Base-by-base conservation (phyloP, 805 yeast genomes). In the Teunomyces lycoperdinae region DNA sequence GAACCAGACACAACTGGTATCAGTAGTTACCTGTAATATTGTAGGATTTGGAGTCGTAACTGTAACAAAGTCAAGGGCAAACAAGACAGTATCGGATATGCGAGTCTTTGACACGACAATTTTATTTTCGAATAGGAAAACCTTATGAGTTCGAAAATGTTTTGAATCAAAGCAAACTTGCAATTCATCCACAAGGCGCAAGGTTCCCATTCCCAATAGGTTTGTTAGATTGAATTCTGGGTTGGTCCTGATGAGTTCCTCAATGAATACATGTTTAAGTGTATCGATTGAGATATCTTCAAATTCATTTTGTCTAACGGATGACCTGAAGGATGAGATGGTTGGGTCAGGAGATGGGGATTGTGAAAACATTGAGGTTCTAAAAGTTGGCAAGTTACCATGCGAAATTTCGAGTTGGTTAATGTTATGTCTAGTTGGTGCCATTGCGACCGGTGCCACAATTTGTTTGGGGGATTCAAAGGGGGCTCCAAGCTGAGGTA, bases 181-280 rank as follows among this genome's bases (percentile, higher is more conserved):
- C 8, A 73, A 55, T 9, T 49, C 50, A 54, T 73, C 78, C 5
- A 66, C 75, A 17, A 73, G 50, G 20, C 76, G 56, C 39, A 73
- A 58, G 2, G 57, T 49, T 1, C 78, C 78, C 28, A 71, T 55
- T 13, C 60, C 56, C 8, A 64, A 58, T 30, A 71, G 51, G 5
- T 55, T 52, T 14, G 62, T 57, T 26, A 67, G 55, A 40, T 52
- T 61, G 24, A 71, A 51, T 3, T 48, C 47, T 3, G 57, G 44
- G 47, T 64, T 61, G 24, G 49, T 51, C 5, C 57, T 57, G 5
- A 71, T 42, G 45, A 73, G 57, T 38, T 58, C 58, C 45, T 58
- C 57, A 11, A 73, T 54, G 43, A 71, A 63, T 6, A 51, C 39
- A 38, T 62, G 63, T 46, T 66, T 65, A 28, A 71, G 47, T 7